Evolutionary conservation across 495 filamentous ascomycete genomes (phyloP), one percentile per base, ranked within the genome.

Genomic region (Aspergillus baeticus): DNA sequence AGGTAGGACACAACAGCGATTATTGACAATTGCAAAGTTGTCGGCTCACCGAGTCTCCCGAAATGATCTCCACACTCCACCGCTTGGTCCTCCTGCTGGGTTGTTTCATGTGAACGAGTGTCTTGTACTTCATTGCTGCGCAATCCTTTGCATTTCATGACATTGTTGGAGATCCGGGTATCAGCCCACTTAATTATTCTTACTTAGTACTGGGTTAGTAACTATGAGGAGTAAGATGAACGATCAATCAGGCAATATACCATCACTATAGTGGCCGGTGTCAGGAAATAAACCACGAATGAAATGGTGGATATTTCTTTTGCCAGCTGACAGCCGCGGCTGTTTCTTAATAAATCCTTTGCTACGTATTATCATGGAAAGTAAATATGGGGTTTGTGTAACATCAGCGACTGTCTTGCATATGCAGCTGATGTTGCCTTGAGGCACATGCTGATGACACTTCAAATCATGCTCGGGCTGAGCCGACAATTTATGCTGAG

Each of bases 241-340:
- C n/a, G n/a, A 50, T 50, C 33, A 45, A 38, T 50, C 47, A 50
- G 33, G 47, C 47, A 38, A 50, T 29, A 29, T 29, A 29, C 26
- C 26, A 4, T 4, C 26, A 29, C 8, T 29, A 29, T 29, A 29
- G 26, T 8, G 3, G 26, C 26, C 3, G 26, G 26, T 29, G 26
- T 29, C 26, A 29, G 26, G 3, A 29, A 29, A 29, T 29, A 29
- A 29, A 8, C 26, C 26, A 29, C 26, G 26, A 29, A 29, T 29
- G 26, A 29, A 29, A 29, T 8, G 26, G 26, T 29, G 26, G 26
- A 29, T 29, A 29, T 29, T 29, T 29, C 26, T 29, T 29, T 29
- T 29, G 4, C 26, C 26, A 29, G 26, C 26, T 29, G 26, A 29
- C 26, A 29, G 26, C 26, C 8, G 26, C 26, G 26, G 26, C 26